Evolutionary conservation across 2,329 filamentous ascomycete genomes (phyloP).

Genomic region (Karstenula rhodostoma): DNA sequence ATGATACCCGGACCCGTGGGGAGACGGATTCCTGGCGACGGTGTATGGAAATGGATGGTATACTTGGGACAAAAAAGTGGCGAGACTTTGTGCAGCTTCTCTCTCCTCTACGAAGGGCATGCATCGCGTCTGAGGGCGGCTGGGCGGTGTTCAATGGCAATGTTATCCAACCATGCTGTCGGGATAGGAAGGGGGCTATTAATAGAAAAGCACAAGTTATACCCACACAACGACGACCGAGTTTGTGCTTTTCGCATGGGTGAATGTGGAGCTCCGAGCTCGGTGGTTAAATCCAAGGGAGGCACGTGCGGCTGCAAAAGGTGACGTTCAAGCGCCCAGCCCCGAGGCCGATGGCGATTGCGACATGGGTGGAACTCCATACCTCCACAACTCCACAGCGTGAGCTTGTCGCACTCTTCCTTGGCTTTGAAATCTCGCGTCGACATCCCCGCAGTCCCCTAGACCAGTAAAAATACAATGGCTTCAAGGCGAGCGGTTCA

Average conservation of each 20-base stretch:
- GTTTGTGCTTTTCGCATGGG: neutral
- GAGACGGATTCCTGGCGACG: slow-evolving; percentile 28
- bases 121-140: slow-evolving; percentile 6
- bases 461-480: slow-evolving; percentile 18
- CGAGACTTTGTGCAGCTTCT: neutral
- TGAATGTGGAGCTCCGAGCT: neutral
- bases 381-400: slow-evolving; percentile 10
- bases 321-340: slow-evolving; percentile 20
- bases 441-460: neutral
- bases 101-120: slow-evolving; percentile 11
- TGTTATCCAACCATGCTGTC: slow-evolving; percentile 11
- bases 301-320: slow-evolving; percentile 16
- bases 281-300: neutral
- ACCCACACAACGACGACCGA: slow-evolving; percentile 1
- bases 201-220: slow-evolving; percentile 20
- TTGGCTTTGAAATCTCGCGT: neutral
- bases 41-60: slow-evolving; percentile 8
- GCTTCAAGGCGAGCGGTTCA: slow-evolving; percentile 29
- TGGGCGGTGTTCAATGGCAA: slow-evolving; percentile 5
- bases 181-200: slow-evolving; percentile 18
- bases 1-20: slow-evolving; percentile 36
- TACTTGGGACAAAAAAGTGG: slow-evolving; percentile 5
- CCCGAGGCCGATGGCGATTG: neutral
- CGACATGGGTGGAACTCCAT: neutral
- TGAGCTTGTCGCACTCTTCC: neutral